These are phyloP conservation scores for Fermentozyma sake DNA, from an alignment of 1,139 yeast genomes.

Conservation along the genomic window DNA sequence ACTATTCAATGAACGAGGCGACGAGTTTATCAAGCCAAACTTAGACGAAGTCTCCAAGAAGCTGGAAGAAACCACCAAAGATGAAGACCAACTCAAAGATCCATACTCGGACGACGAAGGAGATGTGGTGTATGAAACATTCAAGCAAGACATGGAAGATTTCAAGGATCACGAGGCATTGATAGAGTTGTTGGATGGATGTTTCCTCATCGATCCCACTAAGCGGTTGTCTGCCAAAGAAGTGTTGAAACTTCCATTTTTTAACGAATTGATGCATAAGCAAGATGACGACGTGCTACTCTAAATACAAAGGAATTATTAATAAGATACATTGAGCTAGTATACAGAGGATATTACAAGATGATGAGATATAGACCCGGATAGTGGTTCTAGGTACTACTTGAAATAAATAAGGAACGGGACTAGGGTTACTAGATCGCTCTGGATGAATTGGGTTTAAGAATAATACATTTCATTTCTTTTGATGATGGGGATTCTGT, in stretches of 20 bases:
- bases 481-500: too few species aligned
- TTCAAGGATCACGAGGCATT: slow-evolving; percentile 43
- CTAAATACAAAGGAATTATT: too few species aligned
- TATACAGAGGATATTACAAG: too few species aligned
- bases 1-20: slow-evolving; percentile 24
- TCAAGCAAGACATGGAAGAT: slow-evolving; percentile 19
- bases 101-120: slow-evolving; percentile 3
- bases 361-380: too few species aligned
- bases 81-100: slow-evolving; percentile 1
- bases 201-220: slow-evolving; percentile 55
- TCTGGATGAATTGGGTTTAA: too few species aligned
- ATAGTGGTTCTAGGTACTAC: too few species aligned
- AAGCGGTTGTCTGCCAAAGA: slow-evolving; percentile 54
- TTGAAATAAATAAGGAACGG: too few species aligned
- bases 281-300: slow-evolving; percentile 38
- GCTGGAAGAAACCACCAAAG: too few species aligned
- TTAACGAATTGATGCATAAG: slow-evolving; percentile 32
- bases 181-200: slow-evolving; percentile 48
- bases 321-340: too few species aligned
- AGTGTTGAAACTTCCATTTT: slow-evolving; percentile 53
- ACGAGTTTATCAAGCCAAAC: slow-evolving; percentile 22
- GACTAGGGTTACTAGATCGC: too few species aligned
- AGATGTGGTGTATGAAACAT: slow-evolving; percentile 11
- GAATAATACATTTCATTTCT: too few species aligned
- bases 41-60: slow-evolving; percentile 4